A percentile compares a stretch with the other conserved stretches of the same genome.
These are phyloP conservation scores for Cryphonectria parasitica DNA, from an alignment of 2,329 filamentous ascomycete species.

Conservation along the genomic window DNA sequence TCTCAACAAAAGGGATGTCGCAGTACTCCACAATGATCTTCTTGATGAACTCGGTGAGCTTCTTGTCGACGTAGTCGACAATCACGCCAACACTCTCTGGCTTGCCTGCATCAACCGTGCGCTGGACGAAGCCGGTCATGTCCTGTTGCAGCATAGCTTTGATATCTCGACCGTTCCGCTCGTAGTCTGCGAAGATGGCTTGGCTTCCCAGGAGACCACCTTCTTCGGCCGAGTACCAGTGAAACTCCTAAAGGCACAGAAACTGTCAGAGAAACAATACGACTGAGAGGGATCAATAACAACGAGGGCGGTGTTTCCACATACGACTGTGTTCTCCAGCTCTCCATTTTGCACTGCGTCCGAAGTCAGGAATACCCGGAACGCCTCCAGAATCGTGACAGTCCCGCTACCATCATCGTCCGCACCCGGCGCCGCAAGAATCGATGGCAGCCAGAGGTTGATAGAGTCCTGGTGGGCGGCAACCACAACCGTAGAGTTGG, in stretches of 20 bases:
- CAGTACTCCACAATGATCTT: slow-evolving; percentile 41
- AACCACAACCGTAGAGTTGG: slow-evolving; percentile 69
- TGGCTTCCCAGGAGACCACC: slow-evolving; percentile 76
- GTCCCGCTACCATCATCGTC: slow-evolving; percentile 80
- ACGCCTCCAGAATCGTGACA: slow-evolving; percentile 78
- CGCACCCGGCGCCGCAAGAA: slow-evolving; percentile 72
- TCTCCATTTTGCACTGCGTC: slow-evolving; percentile 64
- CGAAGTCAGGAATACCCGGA: slow-evolving; percentile 71
- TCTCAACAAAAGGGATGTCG: slow-evolving; percentile 71
- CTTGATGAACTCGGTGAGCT: slow-evolving; percentile 42
- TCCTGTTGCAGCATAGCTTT: slow-evolving; percentile 50
- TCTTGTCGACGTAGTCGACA: slow-evolving; percentile 44
- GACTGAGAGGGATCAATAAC: neutral
- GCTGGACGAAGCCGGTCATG: slow-evolving; percentile 46
- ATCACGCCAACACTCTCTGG: slow-evolving; percentile 43
- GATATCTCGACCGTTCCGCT: slow-evolving; percentile 39
- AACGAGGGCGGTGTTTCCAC: neutral
- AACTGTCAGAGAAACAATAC: neutral
- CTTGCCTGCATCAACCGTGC: slow-evolving; percentile 32
- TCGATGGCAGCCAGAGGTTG: slow-evolving; percentile 72
- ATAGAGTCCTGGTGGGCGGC: slow-evolving; percentile 82
- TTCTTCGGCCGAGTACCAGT: slow-evolving; percentile 60
- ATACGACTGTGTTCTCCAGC: slow-evolving; percentile 66
- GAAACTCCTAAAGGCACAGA: slow-evolving; percentile 64
- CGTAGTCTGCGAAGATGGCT: slow-evolving; percentile 46